Evolutionary conservation across 2,329 filamentous ascomycete genomes (phyloP), one percentile per base, ranked within the genome.

Genomic region (Orbilia blumenaviensis): DNA sequence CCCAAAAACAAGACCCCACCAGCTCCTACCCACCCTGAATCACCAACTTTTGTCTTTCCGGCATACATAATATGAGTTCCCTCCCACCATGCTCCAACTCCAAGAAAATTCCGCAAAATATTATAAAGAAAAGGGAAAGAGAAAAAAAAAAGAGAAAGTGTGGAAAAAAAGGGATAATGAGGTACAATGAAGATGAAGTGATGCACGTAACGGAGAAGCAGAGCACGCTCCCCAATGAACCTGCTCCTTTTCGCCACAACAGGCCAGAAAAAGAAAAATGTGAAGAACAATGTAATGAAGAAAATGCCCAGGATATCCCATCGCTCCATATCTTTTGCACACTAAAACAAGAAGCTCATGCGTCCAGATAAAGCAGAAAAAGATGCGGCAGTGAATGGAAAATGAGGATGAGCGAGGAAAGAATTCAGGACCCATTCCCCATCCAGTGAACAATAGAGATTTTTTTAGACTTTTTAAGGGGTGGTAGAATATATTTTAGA

Each of bases 81-180:
- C 72, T 76, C 72, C 72, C 72, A 76, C 72, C 72, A 61, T 69
- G 72, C 72, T 76, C 72, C 72, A 67, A 76, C 72, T 76, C 72
- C 72, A 61, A 68, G 54, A 61, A 75, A 74, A 56, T 67, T 25
- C 16, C 10, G 25, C 34, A 60, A 61, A 61, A 54, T 34, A 60
- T 46, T 44, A 52, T 46, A 54, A 62, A 56, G 16, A 50, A 36
- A 48, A 73, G 58, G 34, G 9, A 14, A n/a, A 44, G n/a, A 34
- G 9, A 54, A 34, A 48, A 36, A 27, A 64, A 63, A 56, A 7
- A 5, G 46, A 44, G 10, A 38, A 23, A 14, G 41, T 34, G 29
- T 18, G 32, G 34, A 41, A 41, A 29, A 42, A 21, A 25, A 38
- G 21, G 27, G 36, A 66, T 29, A 46, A 63, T 18, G 46, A 58